These are phyloP conservation scores for Marchantia paleacea DNA, from an alignment of 225 moss, liverwort and hornwort genomes.

Conservation along the genomic window DNA sequence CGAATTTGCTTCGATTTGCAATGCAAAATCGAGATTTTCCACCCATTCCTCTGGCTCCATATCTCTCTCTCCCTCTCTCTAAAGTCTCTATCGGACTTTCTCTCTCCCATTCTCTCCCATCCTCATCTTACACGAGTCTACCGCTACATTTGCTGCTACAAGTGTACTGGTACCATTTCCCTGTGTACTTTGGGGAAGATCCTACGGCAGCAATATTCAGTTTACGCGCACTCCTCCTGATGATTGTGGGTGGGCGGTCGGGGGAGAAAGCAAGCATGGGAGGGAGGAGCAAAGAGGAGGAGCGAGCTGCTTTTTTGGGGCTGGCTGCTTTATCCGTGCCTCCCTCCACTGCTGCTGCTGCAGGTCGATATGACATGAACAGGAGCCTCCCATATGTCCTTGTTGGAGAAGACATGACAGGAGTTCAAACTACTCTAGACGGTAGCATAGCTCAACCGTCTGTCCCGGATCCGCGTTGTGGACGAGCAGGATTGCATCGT, in stretches of 20 bases:
- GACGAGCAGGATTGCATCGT: background rate
- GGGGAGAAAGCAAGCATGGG: too few species aligned
- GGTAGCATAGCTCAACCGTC: background rate
- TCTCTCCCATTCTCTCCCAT: background rate
- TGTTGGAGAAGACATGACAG: constrained; percentile 10
- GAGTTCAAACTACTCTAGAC: background rate
- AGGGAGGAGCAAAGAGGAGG: too few species aligned
- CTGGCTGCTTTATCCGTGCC: constrained; percentile 1
- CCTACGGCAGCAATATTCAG: background rate
- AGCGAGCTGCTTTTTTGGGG: background rate
- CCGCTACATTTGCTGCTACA: too few species aligned
- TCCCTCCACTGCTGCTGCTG: background rate
- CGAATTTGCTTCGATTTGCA: background rate
- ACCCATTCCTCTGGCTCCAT: background rate
- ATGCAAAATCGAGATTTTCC: background rate
- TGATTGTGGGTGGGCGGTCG: background rate
- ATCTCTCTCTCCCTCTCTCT: background rate
- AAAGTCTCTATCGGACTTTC: background rate
- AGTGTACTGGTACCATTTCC: too few species aligned
- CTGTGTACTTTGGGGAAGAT: too few species aligned
- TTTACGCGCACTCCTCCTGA: background rate
- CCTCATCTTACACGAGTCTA: background rate
- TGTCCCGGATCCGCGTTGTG: background rate
- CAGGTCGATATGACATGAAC: constrained; percentile 2
- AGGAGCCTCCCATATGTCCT: too few species aligned